Base-by-base conservation (phyloP, 805 yeast genomes). In the Candida yuanshanica region DNA sequence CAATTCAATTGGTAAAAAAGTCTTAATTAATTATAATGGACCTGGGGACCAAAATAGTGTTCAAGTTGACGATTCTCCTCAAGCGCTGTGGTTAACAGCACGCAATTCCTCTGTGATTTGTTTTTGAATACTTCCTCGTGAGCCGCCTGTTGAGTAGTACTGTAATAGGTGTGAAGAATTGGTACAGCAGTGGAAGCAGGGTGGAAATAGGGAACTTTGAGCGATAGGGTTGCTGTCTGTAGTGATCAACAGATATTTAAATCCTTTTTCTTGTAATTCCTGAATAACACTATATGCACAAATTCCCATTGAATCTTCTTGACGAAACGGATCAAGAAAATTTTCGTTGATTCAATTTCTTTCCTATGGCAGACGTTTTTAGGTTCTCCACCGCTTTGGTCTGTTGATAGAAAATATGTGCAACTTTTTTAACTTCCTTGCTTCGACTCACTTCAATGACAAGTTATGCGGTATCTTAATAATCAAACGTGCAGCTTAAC, bases 381-480 rank as follows among this genome's bases (percentile, higher is more conserved):
- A 7, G 31, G 16, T 27, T 27, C 31, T 14, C 14, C 16, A 8
- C 31, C 11, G 31, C 16, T 27, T 27, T 27, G 18, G 31, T 14
- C 31, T 27, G 18, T 14, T 6, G 18, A 3, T 14, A 27, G 18
- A 18, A 27, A 8, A 14, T 27, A 8, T 16, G 31, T n/a, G 2
- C 31, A 14, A 18, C 17, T 27, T 27, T 25, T 27, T 14, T 7
- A 27, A 27, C 31, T 27, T 27, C 31, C 31, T 27, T 27, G 31
- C 31, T 27, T 27, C 31, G 16, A n/a, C 18, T 18, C 31, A n/a
- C 31, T 27, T 27, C 10, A 27, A 27, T 27, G 31, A 27, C 31
- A 27, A 27, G 31, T 27, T 27, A 27, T 27, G 31, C 31, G 31
- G n/a, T 27, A 27, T 18, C 31, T 26, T 27, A 27, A 27, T 27